Conservation (phyloP, 257 asterid species). For the Jasminum sambac region DNA sequence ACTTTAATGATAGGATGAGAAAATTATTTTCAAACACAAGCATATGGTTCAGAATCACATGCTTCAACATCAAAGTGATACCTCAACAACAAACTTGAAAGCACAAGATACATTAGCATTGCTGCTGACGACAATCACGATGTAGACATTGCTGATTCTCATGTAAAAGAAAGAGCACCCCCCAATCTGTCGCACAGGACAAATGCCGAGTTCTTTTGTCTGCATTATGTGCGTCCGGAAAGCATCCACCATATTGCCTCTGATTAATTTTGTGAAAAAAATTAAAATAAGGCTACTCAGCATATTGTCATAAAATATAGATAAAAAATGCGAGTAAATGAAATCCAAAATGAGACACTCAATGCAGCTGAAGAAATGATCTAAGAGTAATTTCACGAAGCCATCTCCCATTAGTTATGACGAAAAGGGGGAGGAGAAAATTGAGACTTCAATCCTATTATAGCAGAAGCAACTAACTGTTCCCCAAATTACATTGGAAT, state of each 20-base stretch:
- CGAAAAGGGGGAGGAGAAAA: background rate
- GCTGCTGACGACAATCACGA: slow-evolving; percentile 98
- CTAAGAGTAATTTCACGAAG: background rate
- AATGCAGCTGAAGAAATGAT: background rate
- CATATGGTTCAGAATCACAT: slow-evolving; percentile 3
- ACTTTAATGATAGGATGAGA: background rate
- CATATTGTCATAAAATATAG: background rate
- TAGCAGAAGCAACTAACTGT: background rate
- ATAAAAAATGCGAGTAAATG: slow-evolving; percentile 1
- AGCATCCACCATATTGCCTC: slow-evolving; percentile 99
- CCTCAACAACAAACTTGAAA: slow-evolving; percentile 99
- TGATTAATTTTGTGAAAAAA: slow-evolving; percentile 33
- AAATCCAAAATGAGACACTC: slow-evolving; percentile 9
- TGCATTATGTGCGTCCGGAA: slow-evolving; percentile 97
- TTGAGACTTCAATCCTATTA: background rate
- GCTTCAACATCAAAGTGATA: slow-evolving; percentile 32
- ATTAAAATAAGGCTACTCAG: slow-evolving; percentile 22
- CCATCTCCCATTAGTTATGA: slow-evolving; percentile 1
- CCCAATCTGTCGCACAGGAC: slow-evolving; percentile 99
- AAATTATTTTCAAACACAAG: slow-evolving; percentile 8
- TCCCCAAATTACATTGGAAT: background rate
- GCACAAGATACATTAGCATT: slow-evolving; percentile 98
- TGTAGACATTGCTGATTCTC: slow-evolving; percentile 97
- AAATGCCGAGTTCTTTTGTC: slow-evolving; percentile 97
- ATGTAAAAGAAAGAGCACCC: slow-evolving; percentile 99